phyloP scores from a whole-genome alignment of 371 early-diverging fungal genomes.

The Mucor velutinosus region DNA sequence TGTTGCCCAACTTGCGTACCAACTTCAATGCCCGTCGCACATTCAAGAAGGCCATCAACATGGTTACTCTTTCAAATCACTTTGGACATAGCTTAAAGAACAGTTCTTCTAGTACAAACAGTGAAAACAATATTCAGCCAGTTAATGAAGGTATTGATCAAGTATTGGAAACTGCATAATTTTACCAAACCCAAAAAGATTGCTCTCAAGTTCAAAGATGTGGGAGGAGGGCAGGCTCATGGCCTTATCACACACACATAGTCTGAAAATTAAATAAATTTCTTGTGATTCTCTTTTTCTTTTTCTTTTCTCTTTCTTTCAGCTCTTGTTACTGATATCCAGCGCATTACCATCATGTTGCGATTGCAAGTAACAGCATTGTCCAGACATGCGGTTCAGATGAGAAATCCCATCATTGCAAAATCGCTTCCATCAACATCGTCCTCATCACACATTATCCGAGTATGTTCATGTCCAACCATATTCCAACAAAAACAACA shows the following conservation, averaged over 20 bases:
- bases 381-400: background rate
- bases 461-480: conserved; percentile 8
- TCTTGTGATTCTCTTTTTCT: background rate
- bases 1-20: conserved; percentile 77
- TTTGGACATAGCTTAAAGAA: conserved; percentile 39
- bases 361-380: conserved; percentile 5
- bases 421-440: background rate
- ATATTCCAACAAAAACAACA: conserved; percentile 14
- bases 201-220: background rate
- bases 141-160: conserved; percentile 49
- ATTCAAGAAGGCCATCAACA: conserved; percentile 71
- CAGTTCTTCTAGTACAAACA: conserved; percentile 11
- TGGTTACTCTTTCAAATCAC: conserved; percentile 55
- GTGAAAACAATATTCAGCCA: conserved; percentile 36
- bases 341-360: background rate
- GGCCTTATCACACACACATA: background rate
- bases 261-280: background rate
- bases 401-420: background rate
- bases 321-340: background rate
- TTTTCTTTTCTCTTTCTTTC: background rate
- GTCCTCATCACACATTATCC: background rate
- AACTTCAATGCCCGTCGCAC: conserved; percentile 84
- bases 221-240: background rate
- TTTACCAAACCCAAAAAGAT: background rate
- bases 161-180: conserved; percentile 37